Evolutionary conservation across 192 early-diverging fungal species (phyloP).

Genomic region (Entrophospora sp.): DNA sequence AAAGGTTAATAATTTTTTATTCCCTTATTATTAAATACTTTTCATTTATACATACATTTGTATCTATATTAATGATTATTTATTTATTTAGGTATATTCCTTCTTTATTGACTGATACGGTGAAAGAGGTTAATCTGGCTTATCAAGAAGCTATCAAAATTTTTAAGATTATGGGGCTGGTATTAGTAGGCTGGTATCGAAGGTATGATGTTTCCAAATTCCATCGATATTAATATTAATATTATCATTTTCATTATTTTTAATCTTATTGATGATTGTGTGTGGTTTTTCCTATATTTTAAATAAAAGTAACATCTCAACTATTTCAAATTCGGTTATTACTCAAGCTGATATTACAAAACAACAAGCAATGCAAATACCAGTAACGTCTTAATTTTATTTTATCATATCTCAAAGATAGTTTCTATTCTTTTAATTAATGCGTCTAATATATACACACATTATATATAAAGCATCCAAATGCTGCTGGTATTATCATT

Average conservation of each 20-base stretch:
- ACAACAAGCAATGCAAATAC: neutral
- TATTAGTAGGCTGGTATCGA: slow-evolving; percentile 21
- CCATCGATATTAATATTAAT: too few relatives aligned
- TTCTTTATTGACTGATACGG: slow-evolving; percentile 9
- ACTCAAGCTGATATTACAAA: slow-evolving; percentile 10
- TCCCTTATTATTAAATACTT: neutral
- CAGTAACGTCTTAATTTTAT: neutral
- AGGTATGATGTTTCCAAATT: neutral
- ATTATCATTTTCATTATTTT: neutral
- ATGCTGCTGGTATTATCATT: slow-evolving; percentile 8
- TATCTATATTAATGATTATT: neutral
- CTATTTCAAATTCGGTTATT: neutral
- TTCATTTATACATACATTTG: neutral
- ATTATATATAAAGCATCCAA: neutral
- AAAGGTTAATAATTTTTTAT: neutral
- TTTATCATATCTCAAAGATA: neutral
- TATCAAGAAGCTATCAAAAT: neutral
- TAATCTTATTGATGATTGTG: neutral
- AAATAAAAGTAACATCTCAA: neutral
- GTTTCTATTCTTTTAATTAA: neutral
- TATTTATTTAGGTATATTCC: neutral
- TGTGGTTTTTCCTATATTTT: neutral
- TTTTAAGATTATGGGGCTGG: neutral
- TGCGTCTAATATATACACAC: neutral
- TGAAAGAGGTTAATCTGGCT: neutral